Percentiles rank a stretch among this genome's conserved stretches.
Evolutionary conservation across 2,329 filamentous ascomycete species (phyloP).

Genomic region (Metarhizium humberi): DNA sequence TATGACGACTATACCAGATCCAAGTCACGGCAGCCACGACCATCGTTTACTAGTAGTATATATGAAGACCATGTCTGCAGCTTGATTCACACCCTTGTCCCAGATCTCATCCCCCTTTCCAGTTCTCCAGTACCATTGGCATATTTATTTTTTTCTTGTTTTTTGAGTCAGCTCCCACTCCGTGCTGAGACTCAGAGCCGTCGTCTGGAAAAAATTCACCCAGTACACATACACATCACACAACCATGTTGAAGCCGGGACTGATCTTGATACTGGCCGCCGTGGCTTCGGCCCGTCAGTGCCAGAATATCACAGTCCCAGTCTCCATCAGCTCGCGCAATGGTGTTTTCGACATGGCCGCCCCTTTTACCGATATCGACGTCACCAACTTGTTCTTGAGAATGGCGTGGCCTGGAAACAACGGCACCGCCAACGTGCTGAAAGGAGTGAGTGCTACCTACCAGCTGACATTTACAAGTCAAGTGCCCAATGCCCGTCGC

Average conservation of each 20-base stretch:
- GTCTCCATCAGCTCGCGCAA: constrained; percentile 46
- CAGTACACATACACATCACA: not conserved
- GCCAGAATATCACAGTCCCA: constrained; percentile 44
- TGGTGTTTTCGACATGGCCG: constrained; percentile 39
- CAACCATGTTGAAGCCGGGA: constrained; percentile 12
- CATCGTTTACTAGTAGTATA: too few relatives aligned
- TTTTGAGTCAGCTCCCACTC: not conserved
- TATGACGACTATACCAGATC: not conserved
- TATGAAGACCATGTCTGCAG: not conserved
- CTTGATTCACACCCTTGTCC: not conserved
- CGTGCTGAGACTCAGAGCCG: too few relatives aligned
- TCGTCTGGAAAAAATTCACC: too few relatives aligned
- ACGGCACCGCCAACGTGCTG: constrained; percentile 35
- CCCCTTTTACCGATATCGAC: constrained; percentile 43
- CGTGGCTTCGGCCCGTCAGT: constrained; percentile 25
- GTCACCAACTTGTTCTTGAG: constrained; percentile 46
- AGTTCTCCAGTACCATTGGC: not conserved
- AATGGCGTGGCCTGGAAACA: constrained; percentile 36
- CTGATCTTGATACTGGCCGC: constrained; percentile 16
- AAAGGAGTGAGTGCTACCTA: constrained; percentile 28
- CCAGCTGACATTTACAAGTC: too few relatives aligned
- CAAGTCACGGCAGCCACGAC: not conserved
- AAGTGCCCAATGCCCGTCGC: too few relatives aligned
- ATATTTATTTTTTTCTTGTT: not conserved
- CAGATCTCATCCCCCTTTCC: not conserved